phyloP scores from a whole-genome alignment of 2,329 filamentous ascomycete species.

The Lojkania enalia region DNA sequence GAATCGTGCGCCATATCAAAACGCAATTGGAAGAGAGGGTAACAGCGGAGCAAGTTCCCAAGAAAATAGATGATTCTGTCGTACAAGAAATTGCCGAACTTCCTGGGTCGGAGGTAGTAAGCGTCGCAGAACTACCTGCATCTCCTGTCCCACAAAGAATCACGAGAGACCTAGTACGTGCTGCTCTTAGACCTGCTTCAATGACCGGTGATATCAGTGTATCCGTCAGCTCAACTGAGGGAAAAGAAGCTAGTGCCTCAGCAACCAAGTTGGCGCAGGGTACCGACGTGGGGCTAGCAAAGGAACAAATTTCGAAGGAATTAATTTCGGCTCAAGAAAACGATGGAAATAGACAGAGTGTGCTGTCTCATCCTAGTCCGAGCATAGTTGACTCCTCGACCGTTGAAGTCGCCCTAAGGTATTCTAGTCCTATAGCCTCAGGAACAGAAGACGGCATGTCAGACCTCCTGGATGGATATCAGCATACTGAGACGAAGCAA shows the following conservation, averaged over 20 bases:
- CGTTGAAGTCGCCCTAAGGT: constrained; percentile 33
- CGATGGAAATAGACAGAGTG: constrained; percentile 21
- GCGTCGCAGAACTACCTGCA: constrained; percentile 33
- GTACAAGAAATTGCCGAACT: constrained; percentile 9
- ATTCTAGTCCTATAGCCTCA: constrained; percentile 34
- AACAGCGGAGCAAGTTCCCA: constrained; percentile 13
- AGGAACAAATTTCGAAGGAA: background rate
- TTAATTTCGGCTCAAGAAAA: constrained; percentile 2
- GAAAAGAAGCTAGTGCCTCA: constrained; percentile 1
- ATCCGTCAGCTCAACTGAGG: constrained; percentile 12
- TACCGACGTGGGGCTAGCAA: background rate
- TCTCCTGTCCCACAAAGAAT: constrained; percentile 38
- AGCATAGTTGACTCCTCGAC: constrained; percentile 37
- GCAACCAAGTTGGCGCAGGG: background rate
- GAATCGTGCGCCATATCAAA: constrained; percentile 48
- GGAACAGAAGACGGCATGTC: constrained; percentile 39
- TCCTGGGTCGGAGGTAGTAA: constrained; percentile 9
- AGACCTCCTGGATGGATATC: constrained; percentile 36
- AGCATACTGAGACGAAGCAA: constrained; percentile 30
- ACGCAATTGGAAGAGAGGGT: constrained; percentile 46
- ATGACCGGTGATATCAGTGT: constrained; percentile 28
- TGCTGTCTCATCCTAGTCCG: constrained; percentile 30
- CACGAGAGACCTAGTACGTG: constrained; percentile 37
- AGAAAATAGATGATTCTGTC: constrained; percentile 11
- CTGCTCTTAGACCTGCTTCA: constrained; percentile 31